These are phyloP conservation scores for Hygrocybe coccinea DNA, from an alignment of 768 basidiomycete genomes.

Conservation along the genomic window DNA sequence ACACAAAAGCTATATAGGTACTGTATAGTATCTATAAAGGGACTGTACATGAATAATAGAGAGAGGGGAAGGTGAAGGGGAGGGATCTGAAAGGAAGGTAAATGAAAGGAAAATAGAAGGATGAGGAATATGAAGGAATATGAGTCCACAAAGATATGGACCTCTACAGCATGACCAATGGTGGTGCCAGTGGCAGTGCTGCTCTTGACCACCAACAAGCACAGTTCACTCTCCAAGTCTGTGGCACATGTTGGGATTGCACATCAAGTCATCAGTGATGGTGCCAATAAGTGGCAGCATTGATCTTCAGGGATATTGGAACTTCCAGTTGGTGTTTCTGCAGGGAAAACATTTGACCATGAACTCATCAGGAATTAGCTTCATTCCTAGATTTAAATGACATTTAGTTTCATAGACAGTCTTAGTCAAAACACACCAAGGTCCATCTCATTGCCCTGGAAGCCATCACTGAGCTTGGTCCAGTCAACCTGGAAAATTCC, in stretches of 20 bases:
- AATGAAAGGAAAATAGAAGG: too few species aligned
- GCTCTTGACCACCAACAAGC: constrained; percentile 33
- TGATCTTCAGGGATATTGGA: constrained; percentile 28
- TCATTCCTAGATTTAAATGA: constrained; percentile 19
- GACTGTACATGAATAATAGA: too few species aligned
- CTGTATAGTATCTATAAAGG: too few species aligned
- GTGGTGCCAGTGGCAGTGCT: constrained; percentile 33
- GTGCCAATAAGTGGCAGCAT: constrained; percentile 27
- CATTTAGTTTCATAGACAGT: constrained; percentile 21
- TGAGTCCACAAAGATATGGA: too few species aligned
- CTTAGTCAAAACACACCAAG: constrained; percentile 25
- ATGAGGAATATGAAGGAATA: too few species aligned
- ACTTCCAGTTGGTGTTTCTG: constrained; percentile 15
- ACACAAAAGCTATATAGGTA: too few species aligned
- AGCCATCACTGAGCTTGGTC: constrained; percentile 24
- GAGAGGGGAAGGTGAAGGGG: too few species aligned
- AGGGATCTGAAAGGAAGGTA: too few species aligned
- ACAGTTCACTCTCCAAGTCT: constrained; percentile 27
- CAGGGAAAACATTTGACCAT: constrained; percentile 11
- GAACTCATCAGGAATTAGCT: constrained; percentile 12
- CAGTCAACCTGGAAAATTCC: constrained; percentile 18
- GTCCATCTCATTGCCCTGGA: constrained; percentile 31
- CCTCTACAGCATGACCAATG: constrained; percentile 37
- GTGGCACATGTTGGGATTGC: constrained; percentile 27
- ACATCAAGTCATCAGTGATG: constrained; percentile 32